These are phyloP conservation scores for Aspergillus proliferans DNA, from an alignment of 2,329 filamentous ascomycete species.

Conservation along the genomic window DNA sequence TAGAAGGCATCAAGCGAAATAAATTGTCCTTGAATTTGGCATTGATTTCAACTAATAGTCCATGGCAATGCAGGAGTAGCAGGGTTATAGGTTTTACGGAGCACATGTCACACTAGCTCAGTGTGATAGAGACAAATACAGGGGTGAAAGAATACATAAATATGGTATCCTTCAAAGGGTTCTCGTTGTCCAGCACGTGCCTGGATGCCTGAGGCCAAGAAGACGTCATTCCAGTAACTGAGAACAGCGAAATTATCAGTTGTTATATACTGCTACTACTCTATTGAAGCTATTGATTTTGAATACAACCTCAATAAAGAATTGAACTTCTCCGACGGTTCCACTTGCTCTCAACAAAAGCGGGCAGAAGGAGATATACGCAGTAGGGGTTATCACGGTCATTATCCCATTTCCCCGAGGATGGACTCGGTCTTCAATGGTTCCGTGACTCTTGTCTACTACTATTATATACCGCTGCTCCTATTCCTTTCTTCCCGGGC, in stretches of 20 bases:
- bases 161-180: too few species aligned
- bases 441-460: too few species aligned
- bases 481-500: too few species aligned
- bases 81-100: too few species aligned
- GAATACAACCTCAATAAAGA: background rate
- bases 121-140: too few species aligned
- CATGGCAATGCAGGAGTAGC: too few species aligned
- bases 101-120: too few species aligned
- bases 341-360: slow-evolving; percentile 10
- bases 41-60: too few species aligned
- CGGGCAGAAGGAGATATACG: slow-evolving; percentile 43
- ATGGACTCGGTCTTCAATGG: slow-evolving; percentile 2
- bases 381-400: slow-evolving; percentile 40
- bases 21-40: too few species aligned
- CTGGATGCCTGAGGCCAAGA: background rate
- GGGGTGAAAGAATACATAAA: too few species aligned
- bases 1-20: too few species aligned
- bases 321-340: background rate
- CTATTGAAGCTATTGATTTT: background rate
- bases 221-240: background rate
- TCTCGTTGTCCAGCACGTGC: background rate
- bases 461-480: too few species aligned
- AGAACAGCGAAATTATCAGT: background rate
- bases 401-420: slow-evolving; percentile 16
- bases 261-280: background rate